Base-by-base conservation (phyloP, 345 rosid species). In the Mangifera indica region DNA sequence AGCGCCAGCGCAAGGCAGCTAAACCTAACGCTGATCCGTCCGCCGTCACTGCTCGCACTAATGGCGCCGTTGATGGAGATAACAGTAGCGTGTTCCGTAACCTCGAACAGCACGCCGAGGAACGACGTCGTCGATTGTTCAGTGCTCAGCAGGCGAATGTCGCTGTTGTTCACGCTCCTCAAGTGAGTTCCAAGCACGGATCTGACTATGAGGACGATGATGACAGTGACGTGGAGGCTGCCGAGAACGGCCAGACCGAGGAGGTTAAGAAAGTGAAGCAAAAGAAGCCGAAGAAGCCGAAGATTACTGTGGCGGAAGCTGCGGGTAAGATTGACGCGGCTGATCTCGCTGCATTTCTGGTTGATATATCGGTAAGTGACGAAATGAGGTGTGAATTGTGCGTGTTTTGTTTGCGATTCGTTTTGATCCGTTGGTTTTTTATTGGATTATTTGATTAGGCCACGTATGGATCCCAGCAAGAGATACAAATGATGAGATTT, bases 211-310 rank as follows among this genome's bases (percentile, higher is more conserved):
- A 76, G 40, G 83, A 76, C 24, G 80, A 72, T 10, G 83, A 81
- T 2, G 79, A 77, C 5, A 85, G 81, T 64, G 89, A 83, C 6
- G 87, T 66, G 15, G 86, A 72, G 73, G 60, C 60, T 67, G 79
- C 62, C 26, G 75, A 78, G 74, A 70, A 81, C 67, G 74, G 32
- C 37, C 75, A 75, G 76, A 73, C 65, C 9, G 80, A 61, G 62
- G 83, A 76, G 62, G 60, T 60, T 26, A 84, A 83, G 71, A 81
- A 80, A 80, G 60, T 56, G 40, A 87, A 87, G 75, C 79, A 71
- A 6, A 89, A 87, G 83, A 87, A 89, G 80, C 84, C 79, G 69
- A 89, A 87, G 40, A 87, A 87, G 76, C 94, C 91, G 1, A 89
- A 89, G 72, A 82, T 89, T 17, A 67, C 91, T 6, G 81, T 86